phyloP scores from a whole-genome alignment of 2,329 filamentous ascomycete genomes.

The Herpotrichia juniperi region DNA sequence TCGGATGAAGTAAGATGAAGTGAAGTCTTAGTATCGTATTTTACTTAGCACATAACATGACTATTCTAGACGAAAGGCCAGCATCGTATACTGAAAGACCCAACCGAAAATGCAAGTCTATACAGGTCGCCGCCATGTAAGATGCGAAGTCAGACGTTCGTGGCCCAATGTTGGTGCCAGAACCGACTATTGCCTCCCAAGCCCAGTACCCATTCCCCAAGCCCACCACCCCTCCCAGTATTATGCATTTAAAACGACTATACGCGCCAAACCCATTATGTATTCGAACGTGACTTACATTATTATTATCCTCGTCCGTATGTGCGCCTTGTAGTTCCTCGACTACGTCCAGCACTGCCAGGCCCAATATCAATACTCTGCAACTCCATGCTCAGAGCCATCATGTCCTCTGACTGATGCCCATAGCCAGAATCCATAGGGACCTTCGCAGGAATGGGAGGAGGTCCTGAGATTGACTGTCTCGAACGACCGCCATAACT shows the following conservation, averaged over 20 bases:
- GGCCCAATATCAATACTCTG: slow-evolving; percentile 56
- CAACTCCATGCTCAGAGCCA: slow-evolving; percentile 74
- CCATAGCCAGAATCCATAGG: slow-evolving; percentile 59
- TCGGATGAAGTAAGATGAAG: no score
- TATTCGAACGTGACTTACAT: neutral
- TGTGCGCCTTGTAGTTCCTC: slow-evolving; percentile 4
- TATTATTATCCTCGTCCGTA: slow-evolving; percentile 3
- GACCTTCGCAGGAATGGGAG: slow-evolving; percentile 73
- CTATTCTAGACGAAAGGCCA: no score
- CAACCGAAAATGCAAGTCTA: neutral
- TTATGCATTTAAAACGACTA: neutral
- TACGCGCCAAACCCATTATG: neutral
- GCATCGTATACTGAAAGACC: no score
- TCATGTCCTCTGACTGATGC: slow-evolving; percentile 52
- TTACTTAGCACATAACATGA: no score
- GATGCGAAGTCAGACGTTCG: neutral
- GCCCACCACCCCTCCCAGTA: neutral
- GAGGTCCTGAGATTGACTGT: slow-evolving; percentile 54
- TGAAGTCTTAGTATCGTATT: no score
- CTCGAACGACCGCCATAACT: slow-evolving; percentile 23
- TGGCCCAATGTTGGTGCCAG: neutral
- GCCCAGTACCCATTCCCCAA: neutral
- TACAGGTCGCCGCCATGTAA: neutral
- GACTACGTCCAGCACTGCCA: slow-evolving; percentile 26
- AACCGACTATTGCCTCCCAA: neutral